phyloP scores from a whole-genome alignment of 768 basidiomycete genomes.

The Amanita jacksonii region DNA sequence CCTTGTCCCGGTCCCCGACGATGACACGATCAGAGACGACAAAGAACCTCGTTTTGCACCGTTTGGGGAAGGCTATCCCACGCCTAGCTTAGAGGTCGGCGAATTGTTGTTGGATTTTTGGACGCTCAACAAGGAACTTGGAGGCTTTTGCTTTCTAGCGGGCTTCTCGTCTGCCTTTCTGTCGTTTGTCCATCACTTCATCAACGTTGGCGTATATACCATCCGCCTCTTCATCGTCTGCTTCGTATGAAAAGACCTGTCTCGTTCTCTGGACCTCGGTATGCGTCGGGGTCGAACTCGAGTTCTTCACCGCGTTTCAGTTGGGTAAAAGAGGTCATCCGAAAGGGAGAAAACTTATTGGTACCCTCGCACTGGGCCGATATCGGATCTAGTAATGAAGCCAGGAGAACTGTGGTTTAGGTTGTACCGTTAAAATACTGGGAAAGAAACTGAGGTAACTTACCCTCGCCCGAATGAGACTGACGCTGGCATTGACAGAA shows the following conservation, averaged over 20 bases:
- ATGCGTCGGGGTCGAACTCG: constrained; percentile 83
- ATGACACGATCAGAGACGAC: constrained; percentile 92
- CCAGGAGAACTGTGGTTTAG: constrained; percentile 68
- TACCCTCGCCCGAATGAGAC: constrained; percentile 96
- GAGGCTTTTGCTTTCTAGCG: constrained; percentile 64
- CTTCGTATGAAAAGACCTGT: constrained; percentile 92
- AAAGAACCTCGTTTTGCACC: constrained; percentile 77
- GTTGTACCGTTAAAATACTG: constrained; percentile 6
- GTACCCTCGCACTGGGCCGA: constrained; percentile 83
- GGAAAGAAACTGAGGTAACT: constrained; percentile 18
- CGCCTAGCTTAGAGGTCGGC: constrained; percentile 88
- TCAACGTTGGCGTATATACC: constrained; percentile 92
- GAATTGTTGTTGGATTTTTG: constrained; percentile 94
- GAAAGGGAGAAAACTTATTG: not conserved
- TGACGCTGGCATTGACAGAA: constrained; percentile 87
- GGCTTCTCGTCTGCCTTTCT: constrained; percentile 71
- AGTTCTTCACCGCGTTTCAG: constrained; percentile 80
- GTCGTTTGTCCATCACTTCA: constrained; percentile 77
- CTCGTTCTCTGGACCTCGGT: constrained; percentile 97
- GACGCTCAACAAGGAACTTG: constrained; percentile 76
- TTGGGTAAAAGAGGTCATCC: constrained; percentile 43
- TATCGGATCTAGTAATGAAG: constrained; percentile 97
- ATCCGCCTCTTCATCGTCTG: constrained; percentile 97
- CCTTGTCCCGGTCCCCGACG: constrained; percentile 71
- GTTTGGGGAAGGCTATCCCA: constrained; percentile 87